Conservation (phyloP, 495 filamentous ascomycete genomes). For the Parachaetomium inaequale region DNA sequence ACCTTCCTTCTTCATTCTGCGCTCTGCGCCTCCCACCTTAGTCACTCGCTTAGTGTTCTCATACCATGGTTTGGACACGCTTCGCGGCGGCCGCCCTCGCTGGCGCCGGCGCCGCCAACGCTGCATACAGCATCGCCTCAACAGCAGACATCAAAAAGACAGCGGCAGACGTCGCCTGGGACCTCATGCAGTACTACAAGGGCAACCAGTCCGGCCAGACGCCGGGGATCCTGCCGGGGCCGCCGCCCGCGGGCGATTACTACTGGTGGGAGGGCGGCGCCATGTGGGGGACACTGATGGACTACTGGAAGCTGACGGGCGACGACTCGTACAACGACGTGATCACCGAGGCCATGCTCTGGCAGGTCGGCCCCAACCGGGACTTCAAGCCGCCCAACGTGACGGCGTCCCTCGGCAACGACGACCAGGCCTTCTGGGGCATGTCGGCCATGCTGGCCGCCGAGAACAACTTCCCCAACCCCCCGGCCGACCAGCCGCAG, state of each 20-base stretch:
- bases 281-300: constrained; percentile 69
- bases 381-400: constrained; percentile 73
- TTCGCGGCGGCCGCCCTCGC: constrained; percentile 22
- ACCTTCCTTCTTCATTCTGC: not conserved
- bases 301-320: constrained; percentile 76
- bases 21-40: constrained; percentile 7
- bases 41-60: constrained; percentile 15
- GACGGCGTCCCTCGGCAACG: constrained; percentile 73
- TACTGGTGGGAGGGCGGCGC: constrained; percentile 71
- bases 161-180: constrained; percentile 45
- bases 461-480: constrained; percentile 65
- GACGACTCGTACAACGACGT: constrained; percentile 66
- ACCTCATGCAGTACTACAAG: constrained; percentile 63
- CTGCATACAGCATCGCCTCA: constrained; percentile 30
- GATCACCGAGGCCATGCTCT: constrained; percentile 59
- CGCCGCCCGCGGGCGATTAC: constrained; percentile 50
- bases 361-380: constrained; percentile 60
- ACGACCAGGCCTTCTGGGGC: constrained; percentile 78
- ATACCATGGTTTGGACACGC: constrained; percentile 24
- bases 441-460: constrained; percentile 72
- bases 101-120: constrained; percentile 21
- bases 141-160: constrained; percentile 33
- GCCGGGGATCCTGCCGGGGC: constrained; percentile 60
- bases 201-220: constrained; percentile 58
- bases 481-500: constrained; percentile 54